Percentiles rank a stretch among this genome's conserved stretches.
Conservation (phyloP, 768 basidiomycete species). For the Mycena venus region DNA sequence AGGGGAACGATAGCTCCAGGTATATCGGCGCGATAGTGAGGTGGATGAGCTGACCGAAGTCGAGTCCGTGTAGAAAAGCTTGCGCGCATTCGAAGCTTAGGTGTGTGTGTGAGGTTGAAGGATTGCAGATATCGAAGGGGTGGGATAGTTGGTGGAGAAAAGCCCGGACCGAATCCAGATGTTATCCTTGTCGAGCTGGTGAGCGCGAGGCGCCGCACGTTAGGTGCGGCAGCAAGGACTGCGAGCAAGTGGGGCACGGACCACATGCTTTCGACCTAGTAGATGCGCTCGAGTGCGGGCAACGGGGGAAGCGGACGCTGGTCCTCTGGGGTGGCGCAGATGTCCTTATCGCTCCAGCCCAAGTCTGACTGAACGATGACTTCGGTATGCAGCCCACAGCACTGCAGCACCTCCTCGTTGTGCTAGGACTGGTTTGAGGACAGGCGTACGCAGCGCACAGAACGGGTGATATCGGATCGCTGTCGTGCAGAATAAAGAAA, state of each 20-base stretch:
- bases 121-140: not conserved
- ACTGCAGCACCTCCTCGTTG: not conserved
- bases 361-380: constrained; percentile 16
- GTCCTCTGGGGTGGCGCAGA: not conserved
- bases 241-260: not conserved
- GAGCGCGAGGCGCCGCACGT: constrained; percentile 14
- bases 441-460: constrained; percentile 19
- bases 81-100: no score
- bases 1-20: not conserved
- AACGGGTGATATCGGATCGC: not conserved
- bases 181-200: not conserved
- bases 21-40: not conserved
- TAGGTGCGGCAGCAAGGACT: constrained; percentile 17
- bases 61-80: not conserved
- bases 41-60: not conserved
- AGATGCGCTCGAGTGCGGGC: constrained; percentile 9
- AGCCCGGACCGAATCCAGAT: not conserved
- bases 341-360: not conserved
- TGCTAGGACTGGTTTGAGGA: constrained; percentile 14
- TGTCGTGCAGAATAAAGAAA: not conserved
- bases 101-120: not conserved
- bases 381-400: not conserved
- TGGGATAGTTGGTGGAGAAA: not conserved
- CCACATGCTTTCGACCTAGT: constrained; percentile 10
- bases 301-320: not conserved